Base-by-base conservation (phyloP, 139 green algal genomes). In the Closterium sp. region DNA sequence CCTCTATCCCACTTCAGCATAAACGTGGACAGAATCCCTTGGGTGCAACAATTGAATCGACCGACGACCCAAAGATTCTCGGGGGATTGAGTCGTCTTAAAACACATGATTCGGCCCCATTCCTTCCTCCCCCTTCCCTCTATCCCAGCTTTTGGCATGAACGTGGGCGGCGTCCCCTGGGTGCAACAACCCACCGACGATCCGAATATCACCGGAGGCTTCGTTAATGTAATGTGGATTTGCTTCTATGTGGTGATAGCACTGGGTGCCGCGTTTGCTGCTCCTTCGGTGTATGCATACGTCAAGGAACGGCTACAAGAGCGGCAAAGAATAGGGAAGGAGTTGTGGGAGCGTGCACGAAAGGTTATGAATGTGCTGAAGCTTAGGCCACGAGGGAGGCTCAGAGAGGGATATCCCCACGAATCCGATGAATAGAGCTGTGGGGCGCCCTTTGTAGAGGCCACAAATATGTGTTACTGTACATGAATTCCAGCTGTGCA, bases 61-160 rank as follows among this genome's bases (percentile, higher is more conserved):
- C n/a, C n/a, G n/a, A n/a, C n/a, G n/a, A n/a, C 55, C 55, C 55
- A 76, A 28, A 4, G 36, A 12, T 55, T 6, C 6, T 6, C 36
- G 4, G 6, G 36, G 36, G 4, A 55, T 55, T 55, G 36, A 55
- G 36, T 55, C 36, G 6, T 12, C 36, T 66, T 66, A 66, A 16
- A 76, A 76, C 12, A 28, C 55, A 76, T 4, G 12, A 19, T 76
- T 28, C 55, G 25, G 16, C 12, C 25, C 55, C 12, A 66, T 66
- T 66, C 9, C 38, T 66, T 10, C 38, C 55, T 10, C 38, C 55
- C 23, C 43, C 43, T 16, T 69, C 9, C 43, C 43, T 69, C 8
- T 19, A 16, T 19, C 23, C n/a, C n/a, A n/a, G n/a, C n/a, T n/a
- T n/a, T 93, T 90, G 90, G 90, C 35, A 93, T 93, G 90, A 93